These are phyloP conservation scores for Meyerozyma elateridarum DNA, from an alignment of 1,139 yeast species.

Conservation along the genomic window DNA sequence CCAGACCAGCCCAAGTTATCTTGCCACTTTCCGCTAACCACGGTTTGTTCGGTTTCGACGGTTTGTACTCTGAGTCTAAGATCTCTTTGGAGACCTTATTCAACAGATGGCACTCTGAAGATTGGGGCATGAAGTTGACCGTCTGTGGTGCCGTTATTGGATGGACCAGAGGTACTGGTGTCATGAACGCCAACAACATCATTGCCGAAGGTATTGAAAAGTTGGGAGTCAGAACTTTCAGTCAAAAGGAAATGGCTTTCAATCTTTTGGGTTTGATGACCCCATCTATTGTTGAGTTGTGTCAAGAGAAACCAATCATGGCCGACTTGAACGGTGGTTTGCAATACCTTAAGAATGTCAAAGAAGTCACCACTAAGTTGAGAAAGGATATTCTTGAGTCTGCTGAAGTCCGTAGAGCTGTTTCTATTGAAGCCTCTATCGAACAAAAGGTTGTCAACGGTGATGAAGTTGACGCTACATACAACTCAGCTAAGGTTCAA, in stretches of 20 bases:
- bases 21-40: constrained; percentile 97
- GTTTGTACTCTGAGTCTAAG: constrained; percentile 96
- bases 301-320: constrained; percentile 92
- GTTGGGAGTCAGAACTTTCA: constrained; percentile 94
- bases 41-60: constrained; percentile 97
- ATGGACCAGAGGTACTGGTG: constrained; percentile 99
- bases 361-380: constrained; percentile 77
- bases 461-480: constrained; percentile 82
- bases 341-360: constrained; percentile 87
- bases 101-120: constrained; percentile 98
- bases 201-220: constrained; percentile 97
- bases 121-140: constrained; percentile 92
- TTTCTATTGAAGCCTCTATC: constrained; percentile 84
- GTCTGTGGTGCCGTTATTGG: constrained; percentile 98
- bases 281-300: constrained; percentile 76
- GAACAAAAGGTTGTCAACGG: constrained; percentile 94
- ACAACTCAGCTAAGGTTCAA: constrained; percentile 66
- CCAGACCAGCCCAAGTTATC: constrained; percentile 97
- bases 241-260: constrained; percentile 99
- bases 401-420: constrained; percentile 92
- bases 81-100: constrained; percentile 89
- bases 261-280: constrained; percentile 91
- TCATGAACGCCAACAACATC: constrained; percentile 94
- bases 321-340: constrained; percentile 99
- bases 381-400: constrained; percentile 80